Conservation (phyloP, 2,329 filamentous ascomycete species). For the Alternaria gaisen region DNA sequence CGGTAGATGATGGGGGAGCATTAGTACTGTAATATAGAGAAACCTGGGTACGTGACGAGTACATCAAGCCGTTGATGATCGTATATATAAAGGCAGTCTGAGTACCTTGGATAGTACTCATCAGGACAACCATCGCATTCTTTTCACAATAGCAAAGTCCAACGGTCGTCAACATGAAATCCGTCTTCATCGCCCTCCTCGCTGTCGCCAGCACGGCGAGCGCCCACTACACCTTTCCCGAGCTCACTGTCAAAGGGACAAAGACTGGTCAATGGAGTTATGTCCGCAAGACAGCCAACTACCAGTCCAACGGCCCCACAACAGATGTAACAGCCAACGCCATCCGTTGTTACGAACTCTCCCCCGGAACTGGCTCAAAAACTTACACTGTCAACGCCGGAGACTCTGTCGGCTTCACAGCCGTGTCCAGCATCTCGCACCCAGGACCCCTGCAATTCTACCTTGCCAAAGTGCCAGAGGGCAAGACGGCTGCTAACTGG, state of each 20-base stretch:
- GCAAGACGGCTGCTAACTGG: conserved; percentile 38
- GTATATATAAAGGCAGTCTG: conserved; percentile 18
- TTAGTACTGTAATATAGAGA: conserved; percentile 11
- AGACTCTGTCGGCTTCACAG: conserved; percentile 44
- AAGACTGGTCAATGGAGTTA: conserved; percentile 44
- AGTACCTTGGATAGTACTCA: not conserved
- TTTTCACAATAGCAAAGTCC: not conserved
- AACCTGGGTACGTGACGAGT: not conserved
- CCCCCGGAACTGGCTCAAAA: conserved; percentile 26
- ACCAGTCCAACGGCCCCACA: conserved; percentile 42
- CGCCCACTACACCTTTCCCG: conserved; percentile 48
- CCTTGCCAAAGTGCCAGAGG: conserved; percentile 48
- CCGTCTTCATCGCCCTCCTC: conserved; percentile 31
- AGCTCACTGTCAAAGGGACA: conserved; percentile 34
- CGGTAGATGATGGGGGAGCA: conserved; percentile 1
- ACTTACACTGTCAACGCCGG: conserved; percentile 41
- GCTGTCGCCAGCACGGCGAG: conserved; percentile 31
- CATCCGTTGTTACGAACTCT: conserved; percentile 47
- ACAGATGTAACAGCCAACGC: conserved; percentile 40
- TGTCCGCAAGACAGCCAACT: conserved; percentile 48
- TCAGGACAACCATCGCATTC: conserved; percentile 1
- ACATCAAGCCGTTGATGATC: not conserved
- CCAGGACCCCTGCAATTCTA: conserved; percentile 51
- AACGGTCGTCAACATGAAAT: conserved; percentile 37
- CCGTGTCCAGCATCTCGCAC: conserved; percentile 43